Evolutionary conservation across 371 early-diverging fungal species (phyloP).

Genomic region (Zychaea mexicana): DNA sequence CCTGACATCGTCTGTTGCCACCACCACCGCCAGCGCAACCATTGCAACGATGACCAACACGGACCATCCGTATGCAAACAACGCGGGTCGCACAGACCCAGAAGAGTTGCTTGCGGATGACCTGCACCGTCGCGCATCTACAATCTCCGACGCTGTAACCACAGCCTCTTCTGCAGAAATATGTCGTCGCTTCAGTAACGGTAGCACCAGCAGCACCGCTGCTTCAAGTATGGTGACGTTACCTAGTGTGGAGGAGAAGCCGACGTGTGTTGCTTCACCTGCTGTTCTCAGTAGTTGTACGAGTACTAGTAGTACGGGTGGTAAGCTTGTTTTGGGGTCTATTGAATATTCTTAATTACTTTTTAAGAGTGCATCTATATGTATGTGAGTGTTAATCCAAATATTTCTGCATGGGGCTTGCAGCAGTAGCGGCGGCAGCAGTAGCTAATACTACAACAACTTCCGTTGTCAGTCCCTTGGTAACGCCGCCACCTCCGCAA

Average conservation of each 20-base stretch:
- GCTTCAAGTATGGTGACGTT: conserved; percentile 13
- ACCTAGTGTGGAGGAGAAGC: neutral
- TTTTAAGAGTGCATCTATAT: too few relatives aligned
- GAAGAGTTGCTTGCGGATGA: conserved; percentile 4
- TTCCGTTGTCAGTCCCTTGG: conserved; percentile 3
- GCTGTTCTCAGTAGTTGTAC: too few relatives aligned
- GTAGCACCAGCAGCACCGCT: conserved; percentile 14
- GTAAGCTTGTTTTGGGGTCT: too few relatives aligned
- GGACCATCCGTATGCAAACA: conserved; percentile 6
- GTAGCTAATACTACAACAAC: too few relatives aligned
- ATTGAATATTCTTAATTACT: too few relatives aligned
- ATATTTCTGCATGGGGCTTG: conserved; percentile 1
- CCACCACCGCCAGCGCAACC: neutral
- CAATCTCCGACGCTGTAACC: conserved; percentile 20
- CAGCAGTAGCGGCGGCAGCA: too few relatives aligned
- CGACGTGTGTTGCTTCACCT: too few relatives aligned
- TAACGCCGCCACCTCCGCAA: neutral
- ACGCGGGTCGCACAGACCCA: conserved; percentile 16
- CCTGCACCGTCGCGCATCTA: conserved; percentile 25
- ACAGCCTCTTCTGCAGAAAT: conserved; percentile 15
- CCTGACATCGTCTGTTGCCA: neutral
- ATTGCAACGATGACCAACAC: neutral
- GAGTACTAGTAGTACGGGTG: too few relatives aligned
- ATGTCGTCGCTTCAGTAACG: conserved; percentile 22
- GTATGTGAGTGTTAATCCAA: neutral